Conservation (phyloP, 371 early-diverging fungal genomes). For the Apophysomyces sp. region DNA sequence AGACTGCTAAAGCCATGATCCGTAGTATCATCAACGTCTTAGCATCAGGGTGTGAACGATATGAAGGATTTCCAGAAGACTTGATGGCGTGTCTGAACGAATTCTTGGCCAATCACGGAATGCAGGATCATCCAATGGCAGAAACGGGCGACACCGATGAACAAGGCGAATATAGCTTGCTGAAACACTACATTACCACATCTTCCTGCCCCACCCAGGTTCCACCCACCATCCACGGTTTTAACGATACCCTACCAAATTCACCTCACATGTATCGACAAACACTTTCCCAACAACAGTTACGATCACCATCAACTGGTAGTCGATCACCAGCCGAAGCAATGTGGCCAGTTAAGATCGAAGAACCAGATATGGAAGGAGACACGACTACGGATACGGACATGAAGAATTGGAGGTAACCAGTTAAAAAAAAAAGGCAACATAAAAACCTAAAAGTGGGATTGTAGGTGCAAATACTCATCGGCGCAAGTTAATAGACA, state of each 20-base stretch:
- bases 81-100: constrained; percentile 39
- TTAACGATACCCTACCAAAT: constrained; percentile 32
- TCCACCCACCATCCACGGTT: constrained; percentile 1
- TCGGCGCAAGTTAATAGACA: neutral
- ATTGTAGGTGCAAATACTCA: constrained; percentile 14
- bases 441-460: neutral
- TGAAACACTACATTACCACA: neutral
- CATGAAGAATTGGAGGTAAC: constrained; percentile 29
- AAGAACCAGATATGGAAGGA: constrained; percentile 10
- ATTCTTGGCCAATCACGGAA: constrained; percentile 32
- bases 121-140: neutral
- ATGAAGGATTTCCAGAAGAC: constrained; percentile 43
- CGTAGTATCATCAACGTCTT: constrained; percentile 38
- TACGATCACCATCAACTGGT: constrained; percentile 1
- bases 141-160: neutral
- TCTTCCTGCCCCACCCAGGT: neutral
- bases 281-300: constrained; percentile 11
- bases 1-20: constrained; percentile 36
- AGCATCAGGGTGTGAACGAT: constrained; percentile 27
- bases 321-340: constrained; percentile 9
- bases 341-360: constrained; percentile 16
- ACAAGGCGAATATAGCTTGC: neutral
- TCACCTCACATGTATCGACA: constrained; percentile 26
- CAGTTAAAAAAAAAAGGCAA: neutral
- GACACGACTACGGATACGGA: constrained; percentile 7